Evolutionary conservation across 2,329 filamentous ascomycete genomes (phyloP).

Genomic region (Penicillium sp.): DNA sequence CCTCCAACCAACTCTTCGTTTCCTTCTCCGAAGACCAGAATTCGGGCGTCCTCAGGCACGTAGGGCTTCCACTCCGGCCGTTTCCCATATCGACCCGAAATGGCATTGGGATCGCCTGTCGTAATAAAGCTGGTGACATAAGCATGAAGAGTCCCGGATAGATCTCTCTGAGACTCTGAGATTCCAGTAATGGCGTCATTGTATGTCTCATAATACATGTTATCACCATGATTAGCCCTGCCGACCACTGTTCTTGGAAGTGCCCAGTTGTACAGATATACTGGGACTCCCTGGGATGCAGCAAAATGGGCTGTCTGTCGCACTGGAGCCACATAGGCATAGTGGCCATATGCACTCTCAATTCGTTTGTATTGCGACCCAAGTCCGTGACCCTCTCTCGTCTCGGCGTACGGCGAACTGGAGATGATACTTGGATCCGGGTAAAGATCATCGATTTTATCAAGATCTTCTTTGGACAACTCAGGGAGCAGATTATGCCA

Average conservation of each 20-base stretch:
- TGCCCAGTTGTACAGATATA: slow-evolving; percentile 62
- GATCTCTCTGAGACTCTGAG: slow-evolving; percentile 47
- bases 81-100: slow-evolving; percentile 30
- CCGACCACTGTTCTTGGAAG: slow-evolving; percentile 48
- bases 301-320: slow-evolving; percentile 51
- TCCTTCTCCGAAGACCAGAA: slow-evolving; percentile 53
- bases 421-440: slow-evolving; percentile 58
- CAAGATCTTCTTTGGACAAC: slow-evolving; percentile 57
- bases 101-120: slow-evolving; percentile 50
- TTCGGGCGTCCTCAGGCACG: slow-evolving; percentile 30
- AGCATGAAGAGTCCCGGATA: slow-evolving; percentile 51
- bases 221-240: slow-evolving; percentile 55
- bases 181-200: slow-evolving; percentile 39
- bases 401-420: slow-evolving; percentile 31
- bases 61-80: slow-evolving; percentile 46
- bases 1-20: slow-evolving; percentile 57
- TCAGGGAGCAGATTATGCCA: slow-evolving; percentile 66
- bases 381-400: slow-evolving; percentile 33
- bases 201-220: slow-evolving; percentile 54
- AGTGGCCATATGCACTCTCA: slow-evolving; percentile 55
- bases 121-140: slow-evolving; percentile 57
- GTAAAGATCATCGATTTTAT: slow-evolving; percentile 63
- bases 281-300: slow-evolving; percentile 39
- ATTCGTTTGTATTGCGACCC: slow-evolving; percentile 59
- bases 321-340: slow-evolving; percentile 55